phyloP scores from a whole-genome alignment of 2,329 filamentous ascomycete genomes.

The Aureobasidium mangrovei region DNA sequence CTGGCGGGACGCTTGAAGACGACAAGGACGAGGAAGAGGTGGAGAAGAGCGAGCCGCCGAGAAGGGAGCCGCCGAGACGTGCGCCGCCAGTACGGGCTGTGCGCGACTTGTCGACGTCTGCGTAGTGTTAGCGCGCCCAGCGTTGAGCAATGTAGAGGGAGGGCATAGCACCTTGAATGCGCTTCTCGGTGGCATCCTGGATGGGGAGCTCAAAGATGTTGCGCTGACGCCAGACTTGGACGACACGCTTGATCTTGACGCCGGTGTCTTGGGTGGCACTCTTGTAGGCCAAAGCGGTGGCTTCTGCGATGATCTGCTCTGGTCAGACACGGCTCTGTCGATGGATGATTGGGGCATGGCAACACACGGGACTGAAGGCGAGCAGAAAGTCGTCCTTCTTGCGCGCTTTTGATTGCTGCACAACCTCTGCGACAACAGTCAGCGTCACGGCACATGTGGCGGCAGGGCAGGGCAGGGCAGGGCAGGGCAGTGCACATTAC shows the following conservation, averaged over 20 bases:
- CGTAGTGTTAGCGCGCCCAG: background rate
- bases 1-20: conserved; percentile 50
- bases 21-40: conserved; percentile 37
- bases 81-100: conserved; percentile 14
- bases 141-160: background rate
- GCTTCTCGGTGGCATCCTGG: conserved; percentile 69
- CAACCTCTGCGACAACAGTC: conserved; percentile 58
- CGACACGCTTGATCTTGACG: conserved; percentile 73
- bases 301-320: conserved; percentile 70
- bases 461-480: background rate
- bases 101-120: conserved; percentile 46
- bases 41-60: conserved; percentile 64
- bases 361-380: conserved; percentile 68
- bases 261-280: conserved; percentile 80
- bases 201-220: conserved; percentile 74
- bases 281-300: conserved; percentile 83
- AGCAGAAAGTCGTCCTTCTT: conserved; percentile 87
- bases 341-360: background rate
- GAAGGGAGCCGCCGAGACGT: conserved; percentile 23
- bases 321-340: background rate
- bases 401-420: conserved; percentile 88
- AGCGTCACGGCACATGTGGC: background rate
- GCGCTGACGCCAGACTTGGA: conserved; percentile 89
- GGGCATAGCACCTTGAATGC: conserved; percentile 59
- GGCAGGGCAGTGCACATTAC: conserved; percentile 37